A percentile compares a stretch with the other conserved stretches of the same genome.
phyloP scores from a whole-genome alignment of 2,329 filamentous ascomycete genomes.

The Sordariomycetes sp. region DNA sequence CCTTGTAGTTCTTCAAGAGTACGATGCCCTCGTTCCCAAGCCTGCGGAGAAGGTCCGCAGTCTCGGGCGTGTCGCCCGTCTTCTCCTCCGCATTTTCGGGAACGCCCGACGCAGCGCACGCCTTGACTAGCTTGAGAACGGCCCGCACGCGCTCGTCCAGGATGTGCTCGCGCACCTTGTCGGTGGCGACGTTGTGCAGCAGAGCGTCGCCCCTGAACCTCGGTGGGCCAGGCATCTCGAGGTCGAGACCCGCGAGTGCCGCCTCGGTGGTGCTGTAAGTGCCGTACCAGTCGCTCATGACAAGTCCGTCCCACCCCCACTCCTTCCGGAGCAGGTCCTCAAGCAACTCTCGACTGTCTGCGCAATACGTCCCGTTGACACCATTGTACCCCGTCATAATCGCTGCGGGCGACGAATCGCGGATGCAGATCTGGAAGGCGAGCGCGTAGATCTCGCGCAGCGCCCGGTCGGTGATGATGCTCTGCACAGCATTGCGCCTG shows the following conservation, averaged over 20 bases:
- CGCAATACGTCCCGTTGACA: slow-evolving; percentile 41
- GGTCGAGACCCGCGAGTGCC: slow-evolving; percentile 36
- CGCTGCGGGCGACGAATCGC: slow-evolving; percentile 34
- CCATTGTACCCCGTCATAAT: slow-evolving; percentile 50
- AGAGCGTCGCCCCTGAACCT: slow-evolving; percentile 35
- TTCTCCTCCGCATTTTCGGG: slow-evolving; percentile 39
- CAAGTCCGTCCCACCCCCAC: slow-evolving; percentile 42
- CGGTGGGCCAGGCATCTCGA: slow-evolving; percentile 47
- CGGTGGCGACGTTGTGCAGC: slow-evolving; percentile 36
- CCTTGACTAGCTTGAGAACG: slow-evolving; percentile 46
- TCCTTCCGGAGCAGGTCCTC: slow-evolving; percentile 37
- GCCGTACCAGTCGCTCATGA: slow-evolving; percentile 49
- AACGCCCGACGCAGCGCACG: slow-evolving; percentile 36
- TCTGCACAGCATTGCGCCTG: slow-evolving; percentile 39
- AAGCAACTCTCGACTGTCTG: slow-evolving; percentile 36
- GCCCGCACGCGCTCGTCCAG: slow-evolving; percentile 44
- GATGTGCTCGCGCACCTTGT: slow-evolving; percentile 40
- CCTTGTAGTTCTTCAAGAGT: slow-evolving; percentile 58
- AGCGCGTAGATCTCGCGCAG: slow-evolving; percentile 45
- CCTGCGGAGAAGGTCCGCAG: slow-evolving; percentile 48
- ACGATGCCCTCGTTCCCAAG: slow-evolving; percentile 59
- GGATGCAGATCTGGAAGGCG: slow-evolving; percentile 42
- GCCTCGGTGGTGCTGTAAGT: slow-evolving; percentile 40
- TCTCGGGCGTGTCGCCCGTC: slow-evolving; percentile 44
- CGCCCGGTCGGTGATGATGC: slow-evolving; percentile 39